Evolutionary conservation across 177 flowering plant species (phyloP), one percentile per base, ranked within the genome.

Genomic region (Vitis hybrid): DNA sequence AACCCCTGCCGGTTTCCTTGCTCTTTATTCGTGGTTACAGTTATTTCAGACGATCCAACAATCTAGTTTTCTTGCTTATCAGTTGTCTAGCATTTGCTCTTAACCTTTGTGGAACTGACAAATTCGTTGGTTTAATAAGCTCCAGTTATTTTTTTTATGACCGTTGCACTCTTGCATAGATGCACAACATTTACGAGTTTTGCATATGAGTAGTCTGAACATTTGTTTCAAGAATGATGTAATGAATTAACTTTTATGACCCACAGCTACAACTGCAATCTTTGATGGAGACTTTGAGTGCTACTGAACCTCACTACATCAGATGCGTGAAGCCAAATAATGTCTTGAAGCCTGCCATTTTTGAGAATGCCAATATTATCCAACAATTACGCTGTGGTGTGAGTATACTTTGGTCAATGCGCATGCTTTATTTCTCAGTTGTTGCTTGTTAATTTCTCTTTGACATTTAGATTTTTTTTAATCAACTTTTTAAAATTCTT

Each of bases 331-430:
- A 86, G 80, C 89, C 89, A 52, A 87, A 87, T 73, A 84, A 80
- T 80, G 84, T 77, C 60, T 85, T 87, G 66, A 87, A 87, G 61
- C 90, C 90, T 68, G 83, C 87, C 60, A 87, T 87, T 64, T 87
- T 87, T 79, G 88, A 87, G 80, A 87, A 87, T 68, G 69, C 67
- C 73, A 87, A 85, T 70, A 77, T 87, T 70, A 81, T 87, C 74
- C 86, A 87, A 57, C 90, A 87, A 69, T 78, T 87, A 62, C 88
- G 90, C 0, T 87, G 90, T 79, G 90, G 90, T 69, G 90, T 87
- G 79, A 81, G 88, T 80, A 60, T 60, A 51, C 48, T 30, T 1
- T 62, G 58, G 60, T 39, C 56, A 34, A 50, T 11, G 45, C 45
- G 15, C 39, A 58, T 64, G 30, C 49, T 26, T 19, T n/a, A 11